A percentile compares a stretch with the other conserved stretches of the same genome.
These are phyloP conservation scores for Acanthamoeba royreba DNA, from an alignment of 208 protist genomes.

Conservation along the genomic window DNA sequence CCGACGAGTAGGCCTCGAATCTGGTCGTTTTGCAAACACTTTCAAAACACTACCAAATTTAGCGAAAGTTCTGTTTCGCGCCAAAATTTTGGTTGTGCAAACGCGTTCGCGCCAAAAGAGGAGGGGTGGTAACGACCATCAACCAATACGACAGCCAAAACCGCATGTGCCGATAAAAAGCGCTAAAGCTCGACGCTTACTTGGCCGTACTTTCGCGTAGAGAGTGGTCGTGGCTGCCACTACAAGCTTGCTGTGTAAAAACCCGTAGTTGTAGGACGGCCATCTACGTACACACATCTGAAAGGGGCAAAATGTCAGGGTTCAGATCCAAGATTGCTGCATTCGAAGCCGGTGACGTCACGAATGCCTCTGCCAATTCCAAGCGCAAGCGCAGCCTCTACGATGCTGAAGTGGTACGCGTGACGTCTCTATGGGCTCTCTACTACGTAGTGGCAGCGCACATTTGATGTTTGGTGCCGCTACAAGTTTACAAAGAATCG, in stretches of 20 bases:
- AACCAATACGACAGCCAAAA: neutral
- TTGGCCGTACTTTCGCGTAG: no score
- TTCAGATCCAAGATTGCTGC: neutral
- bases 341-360: neutral
- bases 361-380: neutral
- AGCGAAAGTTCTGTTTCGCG: no score
- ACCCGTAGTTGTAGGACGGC: neutral
- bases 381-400: conserved; percentile 10
- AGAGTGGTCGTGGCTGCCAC: no score
- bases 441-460: no score
- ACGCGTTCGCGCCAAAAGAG: neutral
- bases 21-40: no score
- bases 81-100: neutral
- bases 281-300: neutral
- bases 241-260: no score
- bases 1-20: no score
- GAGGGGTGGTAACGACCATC: neutral
- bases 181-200: neutral
- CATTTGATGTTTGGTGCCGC: no score
- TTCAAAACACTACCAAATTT: no score
- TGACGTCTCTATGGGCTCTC: no score
- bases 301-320: neutral
- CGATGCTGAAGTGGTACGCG: conserved; percentile 4
- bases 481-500: no score
- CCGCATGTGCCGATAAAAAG: neutral